Evolutionary conservation across 169 alveolate species (phyloP).

Genomic region (Plasmodium vivax): DNA sequence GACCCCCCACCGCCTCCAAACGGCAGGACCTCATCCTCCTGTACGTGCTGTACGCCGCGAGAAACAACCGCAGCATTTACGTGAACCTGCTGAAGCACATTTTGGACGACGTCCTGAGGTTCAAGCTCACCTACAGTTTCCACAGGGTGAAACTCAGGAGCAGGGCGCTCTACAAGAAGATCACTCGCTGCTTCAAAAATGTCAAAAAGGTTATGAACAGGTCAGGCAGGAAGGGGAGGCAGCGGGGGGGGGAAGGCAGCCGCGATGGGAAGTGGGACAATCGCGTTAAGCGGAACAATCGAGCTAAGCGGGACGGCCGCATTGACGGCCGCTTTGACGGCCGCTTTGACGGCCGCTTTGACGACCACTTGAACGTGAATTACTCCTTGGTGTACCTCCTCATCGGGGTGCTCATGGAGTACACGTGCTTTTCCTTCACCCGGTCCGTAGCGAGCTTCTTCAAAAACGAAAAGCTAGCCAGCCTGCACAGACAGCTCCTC

Average conservation of each 20-base stretch:
- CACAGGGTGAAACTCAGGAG: slow-evolving; percentile 30
- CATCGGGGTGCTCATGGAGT: slow-evolving; percentile 32
- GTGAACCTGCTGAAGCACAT: slow-evolving; percentile 21
- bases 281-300: no score
- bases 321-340: neutral
- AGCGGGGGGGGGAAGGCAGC: neutral
- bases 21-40: slow-evolving; percentile 51
- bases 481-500: neutral
- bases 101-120: slow-evolving; percentile 12
- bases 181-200: slow-evolving; percentile 19
- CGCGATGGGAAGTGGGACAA: neutral
- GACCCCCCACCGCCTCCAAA: neutral
- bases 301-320: neutral
- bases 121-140: slow-evolving; percentile 32
- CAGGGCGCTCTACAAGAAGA: slow-evolving; percentile 14
- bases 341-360: no score
- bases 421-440: slow-evolving; percentile 16
- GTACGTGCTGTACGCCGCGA: slow-evolving; percentile 16
- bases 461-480: slow-evolving; percentile 2
- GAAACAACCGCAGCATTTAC: slow-evolving; percentile 22
- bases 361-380: slow-evolving; percentile 12
- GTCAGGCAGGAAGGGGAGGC: neutral
- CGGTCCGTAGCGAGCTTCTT: neutral
- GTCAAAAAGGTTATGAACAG: neutral
- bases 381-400: slow-evolving; percentile 49